Conservation (phyloP, 306 rosid genomes). For the Glycine soja region DNA sequence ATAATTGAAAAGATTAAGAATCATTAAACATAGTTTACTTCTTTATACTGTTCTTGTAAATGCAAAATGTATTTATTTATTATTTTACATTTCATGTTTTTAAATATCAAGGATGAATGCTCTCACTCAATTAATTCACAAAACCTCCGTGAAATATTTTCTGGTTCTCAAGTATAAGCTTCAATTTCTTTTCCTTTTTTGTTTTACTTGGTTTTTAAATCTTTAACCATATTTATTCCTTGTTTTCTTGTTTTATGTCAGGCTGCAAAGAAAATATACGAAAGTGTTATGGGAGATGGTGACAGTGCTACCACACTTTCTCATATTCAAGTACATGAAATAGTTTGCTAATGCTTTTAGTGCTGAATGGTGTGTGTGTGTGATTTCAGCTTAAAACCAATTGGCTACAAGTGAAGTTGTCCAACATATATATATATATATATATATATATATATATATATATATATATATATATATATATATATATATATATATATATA, state of each 20-base stretch:
- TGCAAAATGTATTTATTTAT: not conserved
- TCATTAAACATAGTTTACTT: not conserved
- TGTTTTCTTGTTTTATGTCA: conserved; percentile 53
- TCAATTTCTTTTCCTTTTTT: conserved; percentile 17
- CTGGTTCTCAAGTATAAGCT: conserved; percentile 31
- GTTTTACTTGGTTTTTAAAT: conserved; percentile 22
- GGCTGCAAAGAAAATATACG: conserved; percentile 94
- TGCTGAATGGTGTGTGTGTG: conserved; percentile 15
- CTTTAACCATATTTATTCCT: conserved; percentile 18
- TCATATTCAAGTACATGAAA: conserved; percentile 82
- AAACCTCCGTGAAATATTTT: not conserved
- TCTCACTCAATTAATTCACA: not conserved
- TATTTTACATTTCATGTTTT: not conserved
- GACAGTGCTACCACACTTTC: conserved; percentile 76
- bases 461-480: no score
- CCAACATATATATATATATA: no score
- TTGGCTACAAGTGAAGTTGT: no score
- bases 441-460: no score
- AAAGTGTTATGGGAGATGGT: conserved; percentile 80
- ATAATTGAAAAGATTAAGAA: not conserved
- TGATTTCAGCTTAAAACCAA: no score
- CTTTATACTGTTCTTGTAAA: conserved; percentile 9
- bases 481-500: no score
- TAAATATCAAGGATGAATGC: not conserved
- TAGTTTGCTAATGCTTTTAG: conserved; percentile 26